Evolutionary conservation across 148 eudicot species (phyloP), one percentile per base, ranked within the genome.

Genomic region (Diospyros lotus): DNA sequence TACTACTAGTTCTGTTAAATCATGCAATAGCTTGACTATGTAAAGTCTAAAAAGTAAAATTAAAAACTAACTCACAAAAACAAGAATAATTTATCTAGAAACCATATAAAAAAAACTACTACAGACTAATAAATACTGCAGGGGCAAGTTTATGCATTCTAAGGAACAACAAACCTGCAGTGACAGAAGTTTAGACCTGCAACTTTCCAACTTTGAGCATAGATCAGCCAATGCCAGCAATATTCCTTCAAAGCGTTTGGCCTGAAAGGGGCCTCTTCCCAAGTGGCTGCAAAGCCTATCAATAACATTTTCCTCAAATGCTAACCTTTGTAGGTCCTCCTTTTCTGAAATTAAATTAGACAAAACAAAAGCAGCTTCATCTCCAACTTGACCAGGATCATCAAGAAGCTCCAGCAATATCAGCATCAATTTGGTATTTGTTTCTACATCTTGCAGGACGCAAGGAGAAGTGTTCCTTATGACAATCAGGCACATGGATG

Each of bases 371-470:
- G 90, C 90, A 79, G 99, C 89, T 82, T 96, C 99, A 78, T 96
- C 98, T 68, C 99, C 99, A 84, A 93, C 99, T 93, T 89, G 94
- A 80, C 89, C 86, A 81, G 92, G 88, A 79, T 93, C 98, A 80
- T 89, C 93, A 69, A 96, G 86, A 87, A 96, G 99, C 82, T 93
- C 99, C 71, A 91, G 79, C 77, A 96, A 78, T 48, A 89, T 75
- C 64, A 58, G 74, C 68, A 93, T 84, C 76, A 96, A 81, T 77
- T 82, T 89, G 45, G 81, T 88, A 84, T 84, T 86, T 53, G 84
- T 86, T 76, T 82, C 87, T 54, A 69, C 78, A 74, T 87, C 96
- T 75, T 89, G 87, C 70, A 84, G 80, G 81, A 82, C 78, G 61
- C 87, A 81, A 55, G 91, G 85, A 81, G 83, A 80, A 59, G 91